These are phyloP conservation scores for Eutrema heterophyllum DNA, from an alignment of 345 rosid genomes.

Conservation along the genomic window DNA sequence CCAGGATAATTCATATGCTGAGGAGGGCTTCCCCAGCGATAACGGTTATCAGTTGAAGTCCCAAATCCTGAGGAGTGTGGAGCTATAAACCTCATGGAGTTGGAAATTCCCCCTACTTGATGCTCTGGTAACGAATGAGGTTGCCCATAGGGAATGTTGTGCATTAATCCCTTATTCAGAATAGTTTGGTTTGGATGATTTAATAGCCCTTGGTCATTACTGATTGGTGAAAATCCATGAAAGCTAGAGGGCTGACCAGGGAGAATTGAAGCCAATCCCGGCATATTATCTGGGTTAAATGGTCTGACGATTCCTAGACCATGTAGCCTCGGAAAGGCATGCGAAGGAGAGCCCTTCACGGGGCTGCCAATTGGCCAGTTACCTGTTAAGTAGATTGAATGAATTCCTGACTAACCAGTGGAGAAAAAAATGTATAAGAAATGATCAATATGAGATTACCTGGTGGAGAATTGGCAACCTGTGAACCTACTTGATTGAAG, in stretches of 20 bases:
- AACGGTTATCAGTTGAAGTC: slow-evolving; percentile 80
- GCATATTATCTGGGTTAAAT: slow-evolving; percentile 44
- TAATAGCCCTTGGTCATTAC: slow-evolving; percentile 62
- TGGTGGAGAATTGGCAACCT: slow-evolving; percentile 76
- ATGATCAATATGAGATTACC: slow-evolving; percentile 39
- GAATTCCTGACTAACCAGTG: not conserved
- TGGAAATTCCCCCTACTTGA: slow-evolving; percentile 36
- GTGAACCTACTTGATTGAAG: slow-evolving; percentile 66
- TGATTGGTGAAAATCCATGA: slow-evolving; percentile 64
- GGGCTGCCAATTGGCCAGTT: slow-evolving; percentile 78
- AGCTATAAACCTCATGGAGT: slow-evolving; percentile 43
- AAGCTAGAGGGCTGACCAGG: slow-evolving; percentile 53
- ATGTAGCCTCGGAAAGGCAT: slow-evolving; percentile 55
- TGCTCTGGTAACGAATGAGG: slow-evolving; percentile 57
- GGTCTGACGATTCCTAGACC: slow-evolving; percentile 56
- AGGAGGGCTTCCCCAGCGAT: slow-evolving; percentile 87
- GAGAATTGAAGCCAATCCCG: slow-evolving; percentile 89
- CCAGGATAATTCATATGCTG: slow-evolving; percentile 47
- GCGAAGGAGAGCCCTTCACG: slow-evolving; percentile 54
- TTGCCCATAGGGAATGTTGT: slow-evolving; percentile 45
- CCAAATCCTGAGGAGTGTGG: slow-evolving; percentile 52
- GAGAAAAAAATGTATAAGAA: not conserved
- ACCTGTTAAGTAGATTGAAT: slow-evolving; percentile 42
- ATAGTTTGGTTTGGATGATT: slow-evolving; percentile 46
- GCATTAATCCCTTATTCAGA: slow-evolving; percentile 39